phyloP scores from a whole-genome alignment of 2,329 filamentous ascomycete species.

The Alternaria dauci region DNA sequence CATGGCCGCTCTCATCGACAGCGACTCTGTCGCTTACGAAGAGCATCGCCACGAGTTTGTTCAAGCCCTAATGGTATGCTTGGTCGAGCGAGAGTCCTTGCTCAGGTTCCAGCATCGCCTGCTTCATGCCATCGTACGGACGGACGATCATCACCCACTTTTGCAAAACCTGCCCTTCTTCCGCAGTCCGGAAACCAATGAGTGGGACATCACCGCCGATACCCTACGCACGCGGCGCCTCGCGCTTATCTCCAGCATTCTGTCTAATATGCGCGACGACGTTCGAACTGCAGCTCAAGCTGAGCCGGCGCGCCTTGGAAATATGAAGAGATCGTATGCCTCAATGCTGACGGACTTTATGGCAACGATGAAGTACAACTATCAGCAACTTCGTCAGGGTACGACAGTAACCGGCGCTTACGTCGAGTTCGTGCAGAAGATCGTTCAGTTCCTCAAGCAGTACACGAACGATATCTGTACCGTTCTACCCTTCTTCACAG shows the following conservation, averaged over 20 bases:
- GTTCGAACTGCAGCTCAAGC: conserved; percentile 48
- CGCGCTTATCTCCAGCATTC: conserved; percentile 62
- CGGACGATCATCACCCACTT: conserved; percentile 56
- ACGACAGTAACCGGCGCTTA: conserved; percentile 61
- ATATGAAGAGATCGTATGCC: conserved; percentile 58
- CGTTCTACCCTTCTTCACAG: conserved; percentile 67
- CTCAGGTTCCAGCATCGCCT: conserved; percentile 69
- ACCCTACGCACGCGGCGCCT: conserved; percentile 65
- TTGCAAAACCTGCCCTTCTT: conserved; percentile 67
- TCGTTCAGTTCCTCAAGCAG: conserved; percentile 68
- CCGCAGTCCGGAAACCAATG: conserved; percentile 44
- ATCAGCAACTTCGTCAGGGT: conserved; percentile 60
- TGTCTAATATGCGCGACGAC: conserved; percentile 67
- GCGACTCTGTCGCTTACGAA: conserved; percentile 51
- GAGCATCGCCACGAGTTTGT: conserved; percentile 60
- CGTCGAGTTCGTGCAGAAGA: conserved; percentile 67
- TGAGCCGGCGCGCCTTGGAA: conserved; percentile 42
- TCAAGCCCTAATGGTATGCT: conserved; percentile 62
- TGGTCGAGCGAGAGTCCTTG: conserved; percentile 67
- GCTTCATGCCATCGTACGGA: conserved; percentile 62
- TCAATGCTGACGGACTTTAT: conserved; percentile 65
- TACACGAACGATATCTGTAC: conserved; percentile 65
- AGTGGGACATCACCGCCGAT: conserved; percentile 58
- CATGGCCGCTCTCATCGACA: conserved; percentile 52
- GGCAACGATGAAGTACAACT: conserved; percentile 68